These are phyloP conservation scores for Lactarius trivialis DNA, from an alignment of 768 basidiomycete genomes.

Conservation along the genomic window DNA sequence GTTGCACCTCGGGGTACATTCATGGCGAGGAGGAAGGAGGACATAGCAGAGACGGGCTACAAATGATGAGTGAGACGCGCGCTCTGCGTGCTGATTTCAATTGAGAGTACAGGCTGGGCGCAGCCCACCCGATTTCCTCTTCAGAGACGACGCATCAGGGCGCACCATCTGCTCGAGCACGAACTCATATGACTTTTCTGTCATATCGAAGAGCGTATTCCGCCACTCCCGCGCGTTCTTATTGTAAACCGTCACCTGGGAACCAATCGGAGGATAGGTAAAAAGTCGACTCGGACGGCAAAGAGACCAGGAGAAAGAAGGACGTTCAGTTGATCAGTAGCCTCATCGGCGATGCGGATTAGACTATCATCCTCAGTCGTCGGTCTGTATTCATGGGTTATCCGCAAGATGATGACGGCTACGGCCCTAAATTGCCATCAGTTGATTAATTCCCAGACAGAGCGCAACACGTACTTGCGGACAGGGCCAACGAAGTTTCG, in stretches of 20 bases:
- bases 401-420: constrained; percentile 23
- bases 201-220: constrained; percentile 19
- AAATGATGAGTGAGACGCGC: not conserved
- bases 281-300: constrained; percentile 24
- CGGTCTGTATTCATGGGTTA: constrained; percentile 23
- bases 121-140: constrained; percentile 25
- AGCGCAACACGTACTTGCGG: constrained; percentile 19
- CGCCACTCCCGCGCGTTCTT: constrained; percentile 22
- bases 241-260: constrained; percentile 26
- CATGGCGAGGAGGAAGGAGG: constrained; percentile 28
- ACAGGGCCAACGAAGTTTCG: constrained; percentile 20
- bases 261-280: constrained; percentile 26
- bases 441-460: not conserved
- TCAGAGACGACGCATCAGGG: not conserved
- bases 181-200: constrained; percentile 19
- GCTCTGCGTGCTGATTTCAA: too few species aligned
- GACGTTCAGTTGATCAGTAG: constrained; percentile 20
- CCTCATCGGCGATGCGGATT: constrained; percentile 25
- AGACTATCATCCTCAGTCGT: constrained; percentile 19
- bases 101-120: constrained; percentile 24
- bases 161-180: constrained; percentile 21
- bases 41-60: constrained; percentile 26
- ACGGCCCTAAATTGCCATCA: constrained; percentile 13
- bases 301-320: constrained; percentile 18
- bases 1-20: constrained; percentile 25